Base-by-base conservation (phyloP, 495 filamentous ascomycete species). In the Trichoderma gamsii region DNA sequence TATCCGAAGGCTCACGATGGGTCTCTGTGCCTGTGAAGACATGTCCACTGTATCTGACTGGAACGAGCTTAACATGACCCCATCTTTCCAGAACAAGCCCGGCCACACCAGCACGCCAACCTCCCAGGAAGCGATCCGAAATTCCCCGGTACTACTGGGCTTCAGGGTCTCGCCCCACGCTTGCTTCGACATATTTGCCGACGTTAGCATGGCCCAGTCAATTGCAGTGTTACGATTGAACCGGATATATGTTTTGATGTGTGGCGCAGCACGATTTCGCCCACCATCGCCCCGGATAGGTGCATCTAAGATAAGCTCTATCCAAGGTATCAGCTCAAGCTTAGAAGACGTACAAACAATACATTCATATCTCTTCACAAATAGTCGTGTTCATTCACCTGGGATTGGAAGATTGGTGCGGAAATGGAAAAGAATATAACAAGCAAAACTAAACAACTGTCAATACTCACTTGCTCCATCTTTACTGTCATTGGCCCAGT, bases 161-260 rank as follows among this genome's bases (percentile, higher is more conserved):
- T 84, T 85, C 8, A 75, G 63, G 18, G 79, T 79, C 18, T 86
- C 84, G n/a, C 93, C 93, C 93, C 93, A 97, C 0, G 93, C 93
- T 74, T 97, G 93, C 67, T 87, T 96, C 0, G 90, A 94, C 4
- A 97, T 77, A 71, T 97, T 97, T 16, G 93, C 92, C 11, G 90
- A 92, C 1, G 91, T 93, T 8, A 95, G 73, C 71, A 97, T 83
- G 23, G 91, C 92, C 93, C 93, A 97, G 72, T 94, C 91, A 46
- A 96, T 91, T 0, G 69, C 75, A 1, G 77, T 76, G 69, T 69
- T 72, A 66, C 86, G 78, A 12, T 80, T 73, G 73, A 88, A 96
- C 5, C 91, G 86, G 63, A 94, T 87, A 69, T 95, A 97, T 0
- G 92, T 96, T 75, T 97, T 97, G 71, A 96, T 90, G 73, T 97